Evolutionary conservation across 768 basidiomycete species (phyloP), one percentile per base, ranked within the genome.

Genomic region (Tephrocybe sp.): DNA sequence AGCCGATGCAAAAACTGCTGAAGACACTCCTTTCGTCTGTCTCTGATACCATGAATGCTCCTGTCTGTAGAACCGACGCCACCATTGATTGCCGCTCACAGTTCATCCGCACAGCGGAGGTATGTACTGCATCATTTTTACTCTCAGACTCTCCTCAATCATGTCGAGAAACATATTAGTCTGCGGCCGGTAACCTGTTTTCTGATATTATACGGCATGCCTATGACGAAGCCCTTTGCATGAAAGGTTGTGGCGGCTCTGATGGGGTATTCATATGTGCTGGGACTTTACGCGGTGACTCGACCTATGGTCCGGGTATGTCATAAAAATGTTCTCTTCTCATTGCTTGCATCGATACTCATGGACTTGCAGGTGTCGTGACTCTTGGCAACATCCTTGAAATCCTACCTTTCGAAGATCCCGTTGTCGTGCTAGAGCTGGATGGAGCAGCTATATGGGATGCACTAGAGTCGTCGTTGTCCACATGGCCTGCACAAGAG

Each of bases 401-500:
- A 61, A 92, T 94, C 16, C 66, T 95, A 23, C 93, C 93, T 0
- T 95, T 93, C 52, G 86, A 88, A 47, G 93, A 95, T 57, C 85
- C 91, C 2, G 71, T 86, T 13, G 78, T 97, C 4, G 90, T 92
- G 3, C 57, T 93, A 10, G 86, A 93, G 63, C 64, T 95, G 13
- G 83, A 90, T 55, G 92, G 93, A 1, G 74, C 78, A 56, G 73
- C 82, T 0, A 75, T 95, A 37, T 94, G 91, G 89, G 83, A 82
- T 34, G 82, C 86, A 0, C 56, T 95, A 29, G 93, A 97, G 61
- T 73, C 73, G 10, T 79, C 82, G 5, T 69, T 97, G 5, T 72
- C 70, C 50, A 88, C 79, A 45, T 94, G 87, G 80, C 93, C 93
- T 6, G 85, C 91, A 15, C 91, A 93, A 66, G 93, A 94, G 76